phyloP scores from a whole-genome alignment of 306 rosid genomes.

The Urtica urens region DNA sequence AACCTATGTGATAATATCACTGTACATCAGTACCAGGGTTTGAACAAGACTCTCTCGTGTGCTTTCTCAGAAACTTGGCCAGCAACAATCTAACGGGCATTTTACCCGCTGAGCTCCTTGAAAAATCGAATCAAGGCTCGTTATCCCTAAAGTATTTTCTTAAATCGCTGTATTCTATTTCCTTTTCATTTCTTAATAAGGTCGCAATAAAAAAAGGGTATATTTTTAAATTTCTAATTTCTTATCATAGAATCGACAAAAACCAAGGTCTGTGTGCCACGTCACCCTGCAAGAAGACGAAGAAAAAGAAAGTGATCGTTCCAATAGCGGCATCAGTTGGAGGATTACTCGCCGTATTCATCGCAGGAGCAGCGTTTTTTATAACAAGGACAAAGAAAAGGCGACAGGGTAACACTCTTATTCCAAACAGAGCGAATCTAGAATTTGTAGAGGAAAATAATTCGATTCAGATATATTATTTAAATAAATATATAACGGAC shows the following conservation, averaged over 20 bases:
- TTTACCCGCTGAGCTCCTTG: slow-evolving; percentile 20
- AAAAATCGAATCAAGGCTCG: slow-evolving; percentile 19
- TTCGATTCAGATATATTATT: too few relatives aligned
- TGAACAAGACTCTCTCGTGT: not conserved
- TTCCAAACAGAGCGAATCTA: too few relatives aligned
- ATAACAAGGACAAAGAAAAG: slow-evolving; percentile 10
- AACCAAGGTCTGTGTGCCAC: slow-evolving; percentile 28
- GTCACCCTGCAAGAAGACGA: slow-evolving; percentile 24
- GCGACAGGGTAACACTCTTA: slow-evolving; percentile 2
- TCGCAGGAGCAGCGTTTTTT: slow-evolving; percentile 8
- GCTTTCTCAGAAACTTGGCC: slow-evolving; percentile 21
- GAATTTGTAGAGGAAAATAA: too few relatives aligned
- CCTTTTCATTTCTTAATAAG: too few relatives aligned
- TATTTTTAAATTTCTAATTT: too few relatives aligned
- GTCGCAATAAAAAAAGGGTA: too few relatives aligned
- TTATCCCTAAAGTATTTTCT: slow-evolving; percentile 29
- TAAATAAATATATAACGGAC: too few relatives aligned
- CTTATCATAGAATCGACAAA: slow-evolving; percentile 26
- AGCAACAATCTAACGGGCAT: slow-evolving; percentile 29
- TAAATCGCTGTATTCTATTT: too few relatives aligned
- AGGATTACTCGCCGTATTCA: slow-evolving; percentile 24
- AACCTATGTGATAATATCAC: not conserved
- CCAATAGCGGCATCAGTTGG: slow-evolving; percentile 35
- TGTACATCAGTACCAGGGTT: not conserved
- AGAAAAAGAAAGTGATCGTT: slow-evolving; percentile 16